A percentile compares a stretch with the other conserved stretches of the same genome.
These are phyloP conservation scores for Neonothopanus nambi DNA, from an alignment of 1,284 basidiomycete genomes.

Conservation along the genomic window DNA sequence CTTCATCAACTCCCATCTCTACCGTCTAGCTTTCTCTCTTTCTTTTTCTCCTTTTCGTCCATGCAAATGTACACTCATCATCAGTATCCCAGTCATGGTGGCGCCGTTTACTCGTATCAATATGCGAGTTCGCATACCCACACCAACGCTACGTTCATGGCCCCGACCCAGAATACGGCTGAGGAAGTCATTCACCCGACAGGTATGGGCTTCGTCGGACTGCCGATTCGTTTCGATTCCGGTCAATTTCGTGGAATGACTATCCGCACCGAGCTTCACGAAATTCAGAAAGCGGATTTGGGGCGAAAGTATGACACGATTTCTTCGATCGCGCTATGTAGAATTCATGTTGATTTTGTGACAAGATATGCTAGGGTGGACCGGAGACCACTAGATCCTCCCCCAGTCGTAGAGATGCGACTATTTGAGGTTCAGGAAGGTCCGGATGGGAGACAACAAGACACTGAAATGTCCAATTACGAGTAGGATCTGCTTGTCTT, in stretches of 20 bases:
- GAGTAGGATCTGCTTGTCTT: slow-evolving; percentile 30
- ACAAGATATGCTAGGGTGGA: slow-evolving; percentile 40
- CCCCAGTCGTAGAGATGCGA: slow-evolving; percentile 39
- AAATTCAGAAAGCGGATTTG: slow-evolving; percentile 36
- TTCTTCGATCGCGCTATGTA: background rate
- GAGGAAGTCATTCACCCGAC: slow-evolving; percentile 3
- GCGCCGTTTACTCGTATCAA: background rate
- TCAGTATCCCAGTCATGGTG: background rate
- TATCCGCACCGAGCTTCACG: slow-evolving; percentile 58
- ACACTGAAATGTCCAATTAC: slow-evolving; percentile 38
- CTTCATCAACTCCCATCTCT: background rate
- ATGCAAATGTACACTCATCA: slow-evolving; percentile 3
- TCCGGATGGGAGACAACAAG: slow-evolving; percentile 23
- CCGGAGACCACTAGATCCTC: slow-evolving; percentile 36
- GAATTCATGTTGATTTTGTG: background rate
- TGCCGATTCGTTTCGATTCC: slow-evolving; percentile 51
- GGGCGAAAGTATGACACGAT: slow-evolving; percentile 16
- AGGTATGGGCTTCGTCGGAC: slow-evolving; percentile 29
- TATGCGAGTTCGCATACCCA: background rate
- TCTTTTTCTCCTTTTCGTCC: background rate
- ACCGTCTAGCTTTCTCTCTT: background rate
- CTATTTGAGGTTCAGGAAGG: slow-evolving; percentile 29
- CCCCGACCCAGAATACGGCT: slow-evolving; percentile 3
- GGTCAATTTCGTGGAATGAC: slow-evolving; percentile 62
- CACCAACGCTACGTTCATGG: background rate